Conservation (phyloP, 805 yeast genomes). For the baker's yeast (Saccharomyces cerevisiae) region DNA sequence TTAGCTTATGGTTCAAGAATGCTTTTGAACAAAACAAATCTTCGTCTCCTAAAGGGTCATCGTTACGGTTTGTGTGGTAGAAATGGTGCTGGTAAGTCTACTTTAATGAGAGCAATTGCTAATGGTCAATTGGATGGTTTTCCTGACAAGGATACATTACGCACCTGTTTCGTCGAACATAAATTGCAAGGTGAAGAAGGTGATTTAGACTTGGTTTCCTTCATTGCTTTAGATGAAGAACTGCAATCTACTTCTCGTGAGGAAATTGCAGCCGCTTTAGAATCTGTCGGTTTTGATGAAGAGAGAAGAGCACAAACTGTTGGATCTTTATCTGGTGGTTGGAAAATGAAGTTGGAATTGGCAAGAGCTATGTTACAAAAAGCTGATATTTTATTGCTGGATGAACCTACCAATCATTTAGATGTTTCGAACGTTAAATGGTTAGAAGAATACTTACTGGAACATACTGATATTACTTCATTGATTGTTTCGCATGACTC, state of each 20-base stretch:
- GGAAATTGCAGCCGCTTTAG: slow-evolving; percentile 69
- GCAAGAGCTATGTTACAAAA: slow-evolving; percentile 98
- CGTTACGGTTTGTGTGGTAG: slow-evolving; percentile 97
- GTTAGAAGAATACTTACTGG: slow-evolving; percentile 80
- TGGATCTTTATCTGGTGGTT: slow-evolving; percentile 94
- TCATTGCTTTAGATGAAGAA: slow-evolving; percentile 86
- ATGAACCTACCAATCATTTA: slow-evolving; percentile 97
- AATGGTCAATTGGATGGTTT: slow-evolving; percentile 96
- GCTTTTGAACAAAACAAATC: slow-evolving; percentile 86
- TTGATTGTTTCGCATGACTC: slow-evolving; percentile 97
- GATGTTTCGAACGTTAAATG: slow-evolving; percentile 90
- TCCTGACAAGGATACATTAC: slow-evolving; percentile 78
- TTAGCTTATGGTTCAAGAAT: slow-evolving; percentile 96
- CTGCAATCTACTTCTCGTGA: slow-evolving; percentile 52
- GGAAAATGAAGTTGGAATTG: slow-evolving; percentile 97
- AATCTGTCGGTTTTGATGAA: slow-evolving; percentile 83
- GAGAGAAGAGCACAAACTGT: slow-evolving; percentile 85
- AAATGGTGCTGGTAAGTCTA: slow-evolving; percentile 98
- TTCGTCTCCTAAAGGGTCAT: slow-evolving; percentile 86
- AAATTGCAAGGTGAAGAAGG: slow-evolving; percentile 92
- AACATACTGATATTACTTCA: slow-evolving; percentile 82
- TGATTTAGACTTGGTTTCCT: slow-evolving; percentile 76
- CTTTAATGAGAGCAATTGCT: slow-evolving; percentile 92
- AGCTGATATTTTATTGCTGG: slow-evolving; percentile 89
- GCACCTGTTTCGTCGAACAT: slow-evolving; percentile 96